Evolutionary conservation across 164 flowering plant genomes (phyloP), one percentile per base, ranked within the genome.

Genomic region (Buxus sempervirens): DNA sequence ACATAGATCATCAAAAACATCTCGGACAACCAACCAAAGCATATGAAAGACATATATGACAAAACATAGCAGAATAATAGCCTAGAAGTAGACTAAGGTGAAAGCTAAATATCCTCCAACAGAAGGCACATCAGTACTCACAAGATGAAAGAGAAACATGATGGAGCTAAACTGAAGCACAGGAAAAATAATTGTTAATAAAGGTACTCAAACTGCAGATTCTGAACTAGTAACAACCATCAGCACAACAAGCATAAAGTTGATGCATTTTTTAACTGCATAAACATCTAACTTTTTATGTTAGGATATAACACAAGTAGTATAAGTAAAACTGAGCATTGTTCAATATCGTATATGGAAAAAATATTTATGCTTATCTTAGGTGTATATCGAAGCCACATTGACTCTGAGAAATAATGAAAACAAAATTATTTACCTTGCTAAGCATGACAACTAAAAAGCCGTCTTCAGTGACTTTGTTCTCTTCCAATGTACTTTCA

Each of bases 381-480:
- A 54, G 58, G 9, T 2, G 10, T 21, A 55, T 23, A 21, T 25
- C 58, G 22, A 21, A 55, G 21, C 12, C 9, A 22, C 20, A 48
- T 9, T 13, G 51, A 14, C 4, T 42, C 36, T 36, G 27, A 22
- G 12, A 12, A n/a, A 3, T 58, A 13, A 26, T 38, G 15, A 21
- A 16, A 28, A 27, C 60, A 25, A 18, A 24, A 60, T n/a, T 5
- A n/a, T 14, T 12, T 82, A 89, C 98, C 97, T 95, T 95, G 75
- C 97, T 92, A 60, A 95, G 96, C 99, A 95, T 95, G 72, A 92
- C 99, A 78, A 95, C 99, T 66, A 95, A 90, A 77, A 95, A 95
- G 36, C 97, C 97, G 78, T 95, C 94, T 75, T 95, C 97, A 66
- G 93, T 74, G 54, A 95, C 96, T 72, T 90, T 89, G 77, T 92